phyloP scores from a whole-genome alignment of 495 filamentous ascomycete genomes.

The Podospora bellae-mahoneyi region DNA sequence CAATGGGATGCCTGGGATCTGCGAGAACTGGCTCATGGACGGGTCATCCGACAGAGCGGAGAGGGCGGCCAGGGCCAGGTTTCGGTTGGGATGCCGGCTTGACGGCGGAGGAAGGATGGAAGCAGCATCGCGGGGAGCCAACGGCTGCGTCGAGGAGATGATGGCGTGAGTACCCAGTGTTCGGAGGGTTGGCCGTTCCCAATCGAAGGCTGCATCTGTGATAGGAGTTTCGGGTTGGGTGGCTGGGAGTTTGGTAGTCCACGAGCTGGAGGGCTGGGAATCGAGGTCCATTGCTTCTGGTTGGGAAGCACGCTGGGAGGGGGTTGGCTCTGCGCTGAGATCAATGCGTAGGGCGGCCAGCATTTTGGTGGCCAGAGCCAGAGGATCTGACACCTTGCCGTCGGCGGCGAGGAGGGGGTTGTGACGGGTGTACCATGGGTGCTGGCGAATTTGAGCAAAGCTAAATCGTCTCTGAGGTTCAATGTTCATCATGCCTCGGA shows the following conservation, averaged over 20 bases:
- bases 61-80: constrained; percentile 39
- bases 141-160: constrained; percentile 57
- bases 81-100: background rate
- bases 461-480: constrained; percentile 74
- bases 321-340: constrained; percentile 65
- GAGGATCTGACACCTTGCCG: constrained; percentile 72
- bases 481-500: constrained; percentile 90
- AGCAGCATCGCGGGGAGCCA: constrained; percentile 31
- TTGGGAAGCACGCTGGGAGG: constrained; percentile 40
- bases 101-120: constrained; percentile 22
- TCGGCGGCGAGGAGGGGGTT: constrained; percentile 72
- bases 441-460: constrained; percentile 80
- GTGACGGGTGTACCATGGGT: constrained; percentile 89
- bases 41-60: constrained; percentile 80
- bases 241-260: constrained; percentile 46
- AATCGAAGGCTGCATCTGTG: constrained; percentile 69
- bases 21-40: constrained; percentile 86
- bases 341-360: constrained; percentile 91
- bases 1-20: constrained; percentile 72
- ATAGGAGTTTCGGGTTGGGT: constrained; percentile 79
- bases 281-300: constrained; percentile 61
- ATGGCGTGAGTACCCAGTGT: constrained; percentile 47
- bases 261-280: constrained; percentile 28
- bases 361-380: constrained; percentile 86
- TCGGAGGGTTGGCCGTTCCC: constrained; percentile 57